Conservation (phyloP, 2,329 filamentous ascomycete species). For the Phaeosphaeriaceae sp. region DNA sequence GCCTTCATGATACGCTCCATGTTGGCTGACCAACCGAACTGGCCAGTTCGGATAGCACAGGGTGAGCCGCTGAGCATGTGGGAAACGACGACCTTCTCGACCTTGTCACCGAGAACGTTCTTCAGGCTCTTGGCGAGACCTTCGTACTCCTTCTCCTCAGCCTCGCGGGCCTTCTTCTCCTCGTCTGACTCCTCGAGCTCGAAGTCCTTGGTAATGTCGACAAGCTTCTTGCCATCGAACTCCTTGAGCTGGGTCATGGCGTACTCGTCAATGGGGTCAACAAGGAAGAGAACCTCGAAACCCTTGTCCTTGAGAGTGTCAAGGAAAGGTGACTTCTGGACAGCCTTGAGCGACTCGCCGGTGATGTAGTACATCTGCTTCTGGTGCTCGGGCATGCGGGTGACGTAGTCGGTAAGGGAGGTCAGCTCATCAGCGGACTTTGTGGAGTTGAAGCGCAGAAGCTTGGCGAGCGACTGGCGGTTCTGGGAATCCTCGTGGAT, state of each 20-base stretch:
- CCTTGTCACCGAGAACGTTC: slow-evolving; percentile 99
- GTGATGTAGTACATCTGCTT: slow-evolving; percentile 99
- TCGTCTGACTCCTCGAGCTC: slow-evolving; percentile 99
- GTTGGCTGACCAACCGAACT: slow-evolving; percentile 99
- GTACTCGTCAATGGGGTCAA: slow-evolving; percentile 99
- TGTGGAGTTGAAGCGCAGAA: slow-evolving; percentile 98
- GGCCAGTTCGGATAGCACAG: slow-evolving; percentile 98
- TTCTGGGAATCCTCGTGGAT: slow-evolving; percentile 99
- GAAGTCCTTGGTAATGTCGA: slow-evolving; percentile 99
- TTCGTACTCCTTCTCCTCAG: slow-evolving; percentile 98
- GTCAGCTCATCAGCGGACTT: slow-evolving; percentile 97
- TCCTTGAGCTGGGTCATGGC: slow-evolving; percentile 99
- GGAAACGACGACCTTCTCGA: slow-evolving; percentile 99
- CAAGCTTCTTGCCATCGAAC: slow-evolving; percentile 99
- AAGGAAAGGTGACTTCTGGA: slow-evolving; percentile 97
- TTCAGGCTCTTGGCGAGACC: slow-evolving; percentile 93
- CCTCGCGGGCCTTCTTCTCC: slow-evolving; percentile 95
- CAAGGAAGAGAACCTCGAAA: slow-evolving; percentile 99
- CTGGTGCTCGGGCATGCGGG: slow-evolving; percentile 99
- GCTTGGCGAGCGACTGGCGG: slow-evolving; percentile 90
- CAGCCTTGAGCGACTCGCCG: slow-evolving; percentile 98
- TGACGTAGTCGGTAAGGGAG: slow-evolving; percentile 96
- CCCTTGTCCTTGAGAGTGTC: slow-evolving; percentile 98
- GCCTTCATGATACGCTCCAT: slow-evolving; percentile 99
- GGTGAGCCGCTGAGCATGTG: slow-evolving; percentile 95